Evolutionary conservation across 495 filamentous ascomycete species (phyloP), one percentile per base, ranked within the genome.

Genomic region (Darksidea phi): DNA sequence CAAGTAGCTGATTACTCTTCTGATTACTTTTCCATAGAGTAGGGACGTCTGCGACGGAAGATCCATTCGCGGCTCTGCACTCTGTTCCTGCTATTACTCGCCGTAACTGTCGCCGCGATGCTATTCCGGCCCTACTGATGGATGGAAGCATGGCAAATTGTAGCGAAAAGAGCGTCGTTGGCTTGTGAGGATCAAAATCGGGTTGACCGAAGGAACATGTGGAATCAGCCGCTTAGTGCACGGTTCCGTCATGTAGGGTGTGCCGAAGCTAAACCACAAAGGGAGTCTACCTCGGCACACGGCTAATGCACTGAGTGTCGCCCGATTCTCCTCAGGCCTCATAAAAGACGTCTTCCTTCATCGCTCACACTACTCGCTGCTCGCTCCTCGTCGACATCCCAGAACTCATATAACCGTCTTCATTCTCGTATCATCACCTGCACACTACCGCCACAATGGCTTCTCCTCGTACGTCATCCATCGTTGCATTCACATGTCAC

Each of bases 401-500:
- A 18, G 26, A 37, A 28, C 20, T 20, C 26, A 50, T 53, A 10
- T 32, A 32, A 4, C 28, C 48, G 17, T 55, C 51, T 24, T 32
- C n/a, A 21, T 38, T 23, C 17, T 18, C 37, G 17, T 36, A 17
- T n/a, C 48, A 53, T 26, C 17, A 36, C 48, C 18, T 26, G 7
- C 41, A 7, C n/a, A 50, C 52, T 26, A 23, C 32, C 21, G 38
- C 26, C 68, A 61, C 38, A 50, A 71, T 71, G 66, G 58, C 66
- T 1, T 71, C 66, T 32, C 66, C 66, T 23, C 66, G 66, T 69
- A 62, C 17, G 66, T 52, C 24, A 11, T 17, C 25, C 12, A 20
- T 6, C 41, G 8, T 36, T 7, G 20, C 54, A 13, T 58, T 61
- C 66, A 65, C 62, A 68, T 68, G 66, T 32, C 18, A 15, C 41